Evolutionary conservation across 2,329 filamentous ascomycete genomes (phyloP).

Genomic region (Gremmenia infestans): DNA sequence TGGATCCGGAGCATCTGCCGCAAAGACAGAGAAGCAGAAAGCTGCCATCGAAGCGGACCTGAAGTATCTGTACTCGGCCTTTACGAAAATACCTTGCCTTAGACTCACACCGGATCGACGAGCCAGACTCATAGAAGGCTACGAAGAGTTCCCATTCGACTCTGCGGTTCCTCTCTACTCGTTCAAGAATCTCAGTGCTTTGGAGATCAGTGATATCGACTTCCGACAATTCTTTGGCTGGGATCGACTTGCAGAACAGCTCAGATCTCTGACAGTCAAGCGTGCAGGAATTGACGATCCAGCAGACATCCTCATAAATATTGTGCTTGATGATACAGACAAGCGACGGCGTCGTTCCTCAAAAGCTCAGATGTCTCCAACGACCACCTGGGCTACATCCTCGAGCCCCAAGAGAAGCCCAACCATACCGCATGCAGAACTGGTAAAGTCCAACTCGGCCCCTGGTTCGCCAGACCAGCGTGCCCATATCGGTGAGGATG

Average conservation of each 20-base stretch:
- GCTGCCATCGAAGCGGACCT: constrained; percentile 78
- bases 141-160: constrained; percentile 97
- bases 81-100: constrained; percentile 95
- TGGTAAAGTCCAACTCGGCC: constrained; percentile 62
- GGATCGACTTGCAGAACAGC: constrained; percentile 88
- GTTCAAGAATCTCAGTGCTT: constrained; percentile 92
- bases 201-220: constrained; percentile 93
- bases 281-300: constrained; percentile 85
- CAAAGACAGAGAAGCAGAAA: constrained; percentile 86
- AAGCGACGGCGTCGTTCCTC: constrained; percentile 82
- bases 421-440: constrained; percentile 58
- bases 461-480: constrained; percentile 39
- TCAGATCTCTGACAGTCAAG: constrained; percentile 84
- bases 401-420: constrained; percentile 59
- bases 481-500: constrained; percentile 29
- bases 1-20: constrained; percentile 69
- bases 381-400: constrained; percentile 58
- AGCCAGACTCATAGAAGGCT: constrained; percentile 82
- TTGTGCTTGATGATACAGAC: constrained; percentile 95
- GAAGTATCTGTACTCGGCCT: constrained; percentile 95
- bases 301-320: constrained; percentile 82
- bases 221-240: constrained; percentile 97
- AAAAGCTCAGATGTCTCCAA: constrained; percentile 77
- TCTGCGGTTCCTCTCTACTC: constrained; percentile 93
- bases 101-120: constrained; percentile 89